A percentile compares a stretch with the other conserved stretches of the same genome.
Evolutionary conservation across 352 stramenopile species (phyloP).

Genomic region (Phytophthora cryptogea): DNA sequence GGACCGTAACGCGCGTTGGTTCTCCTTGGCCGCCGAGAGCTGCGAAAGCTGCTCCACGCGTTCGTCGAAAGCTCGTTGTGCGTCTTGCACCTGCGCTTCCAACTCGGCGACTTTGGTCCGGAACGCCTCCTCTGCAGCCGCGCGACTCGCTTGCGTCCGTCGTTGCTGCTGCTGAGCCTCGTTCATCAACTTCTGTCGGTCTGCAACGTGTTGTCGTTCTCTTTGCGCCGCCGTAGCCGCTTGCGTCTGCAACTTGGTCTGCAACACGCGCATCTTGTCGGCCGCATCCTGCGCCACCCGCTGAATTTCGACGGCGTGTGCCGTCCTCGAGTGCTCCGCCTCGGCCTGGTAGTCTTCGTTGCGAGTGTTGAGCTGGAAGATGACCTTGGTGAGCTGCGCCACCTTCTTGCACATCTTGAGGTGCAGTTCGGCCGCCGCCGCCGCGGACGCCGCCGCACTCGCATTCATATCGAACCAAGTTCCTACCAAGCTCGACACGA

Average conservation of each 20-base stretch:
- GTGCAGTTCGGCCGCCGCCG: conserved; percentile 68
- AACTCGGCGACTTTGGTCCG: conserved; percentile 46
- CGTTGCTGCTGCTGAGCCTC: conserved; percentile 32
- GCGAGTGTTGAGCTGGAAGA: conserved; percentile 94
- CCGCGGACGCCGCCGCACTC: conserved; percentile 15
- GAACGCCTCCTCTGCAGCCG: conserved; percentile 40
- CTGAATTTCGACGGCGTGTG: conserved; percentile 46
- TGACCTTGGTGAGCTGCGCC: conserved; percentile 93
- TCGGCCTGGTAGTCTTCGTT: conserved; percentile 91
- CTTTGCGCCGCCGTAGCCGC: conserved; percentile 31
- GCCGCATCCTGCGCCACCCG: conserved; percentile 59
- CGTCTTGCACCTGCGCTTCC: conserved; percentile 43
- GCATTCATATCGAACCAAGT: conserved; percentile 14
- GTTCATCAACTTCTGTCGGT: conserved; percentile 21
- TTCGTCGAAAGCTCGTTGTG: conserved; percentile 47
- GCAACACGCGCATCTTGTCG: conserved; percentile 51
- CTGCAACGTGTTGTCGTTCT: conserved; percentile 32
- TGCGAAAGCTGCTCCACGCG: conserved; percentile 46
- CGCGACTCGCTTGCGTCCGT: conserved; percentile 35
- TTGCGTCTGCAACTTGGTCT: conserved; percentile 44
- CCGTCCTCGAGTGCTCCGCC: conserved; percentile 46
- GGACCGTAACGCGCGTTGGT: conserved; percentile 31
- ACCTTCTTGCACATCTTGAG: conserved; percentile 96
- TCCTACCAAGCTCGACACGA: background rate
- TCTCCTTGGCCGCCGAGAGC: conserved; percentile 14